Evolutionary conservation across 148 eudicot genomes (phyloP), one percentile per base, ranked within the genome.

Genomic region (Spergularia marina): DNA sequence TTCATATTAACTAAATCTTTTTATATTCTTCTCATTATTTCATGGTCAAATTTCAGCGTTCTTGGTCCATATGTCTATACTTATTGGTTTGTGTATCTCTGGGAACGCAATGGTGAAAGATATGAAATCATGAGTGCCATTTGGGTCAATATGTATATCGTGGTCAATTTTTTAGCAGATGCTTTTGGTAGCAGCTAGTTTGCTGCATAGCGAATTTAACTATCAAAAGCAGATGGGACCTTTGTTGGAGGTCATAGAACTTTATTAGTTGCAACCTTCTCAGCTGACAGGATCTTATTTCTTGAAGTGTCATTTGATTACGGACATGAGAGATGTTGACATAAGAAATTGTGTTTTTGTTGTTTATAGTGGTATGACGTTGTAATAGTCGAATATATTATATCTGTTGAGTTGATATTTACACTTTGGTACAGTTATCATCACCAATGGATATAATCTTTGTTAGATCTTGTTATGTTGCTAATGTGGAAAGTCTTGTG

Each of bases 371-470:
- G 14, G 41, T 40, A 53, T 55, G 65, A 23, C 56, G 20, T 53
- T 36, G 63, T 9, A 12, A 59, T 68, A 75, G 78, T 15, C 21
- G 67, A 15, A 68, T 41, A 6, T 68, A 11, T 14, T 59, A 53
- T 23, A 2, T 41, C 8, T 41, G 16, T 44, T 47, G 30, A 13
- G 15, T 17, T 5, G 41, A 20, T 61, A 13, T 49, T 15, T 7
- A 13, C 66, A 30, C 44, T 11, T 23, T 18, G 49, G 34, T 6
- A 44, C 20, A 41, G 40, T 40, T 58, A 18, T 14, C 34, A 58
- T 41, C 14, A 72, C 68, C 18, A 15, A 65, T 36, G 11, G 10
- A 17, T 17, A 16, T 39, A 39, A 4, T 39, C 13, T 36, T 62
- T 62, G 49, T 44, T 0, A 44, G 49, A 44, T 44, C 59, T 65